These are phyloP conservation scores for Colletotrichum filicis DNA, from an alignment of 2,329 filamentous ascomycete species.

Conservation along the genomic window DNA sequence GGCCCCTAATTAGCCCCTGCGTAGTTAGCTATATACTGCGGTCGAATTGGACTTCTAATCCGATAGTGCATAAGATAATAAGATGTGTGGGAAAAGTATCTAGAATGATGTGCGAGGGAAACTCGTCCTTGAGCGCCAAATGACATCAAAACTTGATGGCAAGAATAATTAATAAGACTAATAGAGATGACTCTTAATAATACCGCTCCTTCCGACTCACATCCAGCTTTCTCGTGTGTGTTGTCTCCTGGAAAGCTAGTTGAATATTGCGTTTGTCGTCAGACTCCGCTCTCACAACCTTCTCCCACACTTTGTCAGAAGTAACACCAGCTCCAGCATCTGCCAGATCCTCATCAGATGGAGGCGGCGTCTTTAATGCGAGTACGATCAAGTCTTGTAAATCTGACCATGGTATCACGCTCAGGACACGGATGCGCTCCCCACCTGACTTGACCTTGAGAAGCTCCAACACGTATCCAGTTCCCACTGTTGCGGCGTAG, in stretches of 20 bases:
- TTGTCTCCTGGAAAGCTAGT: neutral
- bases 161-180: too few relatives aligned
- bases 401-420: constrained; percentile 15
- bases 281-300: neutral
- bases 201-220: neutral
- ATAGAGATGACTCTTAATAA: neutral
- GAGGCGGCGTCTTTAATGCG: neutral
- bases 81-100: too few relatives aligned
- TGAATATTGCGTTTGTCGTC: neutral
- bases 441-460: neutral
- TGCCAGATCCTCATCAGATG: neutral
- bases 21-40: too few relatives aligned
- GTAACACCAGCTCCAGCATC: constrained; percentile 3
- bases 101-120: too few relatives aligned
- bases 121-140: too few relatives aligned
- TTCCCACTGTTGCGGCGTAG: neutral
- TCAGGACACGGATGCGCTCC: neutral
- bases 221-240: neutral
- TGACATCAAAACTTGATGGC: too few relatives aligned
- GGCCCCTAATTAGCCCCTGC: too few relatives aligned
- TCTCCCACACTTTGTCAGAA: neutral
- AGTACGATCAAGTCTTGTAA: constrained; percentile 17
- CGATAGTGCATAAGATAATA: too few relatives aligned
- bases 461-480: neutral
- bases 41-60: too few relatives aligned